Percentiles rank a stretch among this genome's conserved stretches.
These are phyloP conservation scores for Apiospora kogelbergensis DNA, from an alignment of 2,329 filamentous ascomycete genomes.

Conservation along the genomic window DNA sequence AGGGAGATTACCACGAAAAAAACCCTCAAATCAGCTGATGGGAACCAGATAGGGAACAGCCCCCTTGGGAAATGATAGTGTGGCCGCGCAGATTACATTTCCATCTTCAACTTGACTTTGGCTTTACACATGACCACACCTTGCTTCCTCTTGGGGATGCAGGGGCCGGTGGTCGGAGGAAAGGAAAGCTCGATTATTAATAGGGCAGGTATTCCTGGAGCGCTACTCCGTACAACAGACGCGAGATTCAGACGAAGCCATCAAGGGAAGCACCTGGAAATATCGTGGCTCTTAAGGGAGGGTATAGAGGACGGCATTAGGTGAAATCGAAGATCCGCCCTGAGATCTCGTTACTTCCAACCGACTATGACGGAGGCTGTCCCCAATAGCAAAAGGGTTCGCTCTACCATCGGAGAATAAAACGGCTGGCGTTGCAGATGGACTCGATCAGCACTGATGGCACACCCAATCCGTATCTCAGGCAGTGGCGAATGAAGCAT, in stretches of 20 bases:
- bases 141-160: not conserved
- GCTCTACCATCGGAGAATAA: not conserved
- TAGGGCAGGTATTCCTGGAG: not conserved
- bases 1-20: not conserved
- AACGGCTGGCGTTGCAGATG: not conserved
- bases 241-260: not conserved
- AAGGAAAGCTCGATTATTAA: not conserved
- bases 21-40: not conserved
- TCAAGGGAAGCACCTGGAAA: not conserved
- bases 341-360: not conserved
- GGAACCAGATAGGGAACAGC: not conserved
- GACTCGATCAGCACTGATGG: not conserved
- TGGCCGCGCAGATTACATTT: not conserved
- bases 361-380: not conserved
- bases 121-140: not conserved
- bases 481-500: not conserved
- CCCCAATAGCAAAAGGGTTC: not conserved
- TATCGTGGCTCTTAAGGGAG: not conserved
- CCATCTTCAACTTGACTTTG: not conserved
- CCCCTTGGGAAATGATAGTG: not conserved
- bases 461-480: not conserved
- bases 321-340: not conserved
- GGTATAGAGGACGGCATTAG: not conserved
- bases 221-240: not conserved
- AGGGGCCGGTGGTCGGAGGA: not conserved